These are phyloP conservation scores for Saccharum spontaneum DNA, from an alignment of 176 grass and related monocot species.

Conservation along the genomic window DNA sequence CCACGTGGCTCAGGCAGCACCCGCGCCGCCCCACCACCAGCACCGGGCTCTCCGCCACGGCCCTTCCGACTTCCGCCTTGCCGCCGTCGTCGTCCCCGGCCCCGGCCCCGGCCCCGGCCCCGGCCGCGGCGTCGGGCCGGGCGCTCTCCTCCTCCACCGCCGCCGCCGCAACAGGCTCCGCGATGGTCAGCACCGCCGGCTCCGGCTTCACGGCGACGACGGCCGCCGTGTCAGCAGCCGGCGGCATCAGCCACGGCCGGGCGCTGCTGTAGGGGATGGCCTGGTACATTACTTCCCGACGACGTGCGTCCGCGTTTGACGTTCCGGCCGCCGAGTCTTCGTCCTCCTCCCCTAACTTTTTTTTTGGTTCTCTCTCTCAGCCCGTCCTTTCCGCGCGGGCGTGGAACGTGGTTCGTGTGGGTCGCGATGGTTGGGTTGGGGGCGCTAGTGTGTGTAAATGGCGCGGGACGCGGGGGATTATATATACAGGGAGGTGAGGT, in stretches of 20 bases:
- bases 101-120: not conserved
- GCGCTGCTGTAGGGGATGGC: slow-evolving; percentile 74
- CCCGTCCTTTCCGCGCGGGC: not conserved
- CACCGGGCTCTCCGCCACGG: slow-evolving; percentile 78
- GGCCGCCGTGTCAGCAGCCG: not conserved
- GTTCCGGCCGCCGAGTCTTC: not conserved
- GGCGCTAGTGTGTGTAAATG: not conserved
- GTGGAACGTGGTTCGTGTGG: slow-evolving; percentile 27
- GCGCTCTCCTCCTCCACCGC: not conserved
- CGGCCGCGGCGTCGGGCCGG: not conserved
- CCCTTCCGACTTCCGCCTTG: slow-evolving; percentile 24
- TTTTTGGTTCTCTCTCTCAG: not conserved
- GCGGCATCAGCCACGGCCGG: slow-evolving; percentile 42
- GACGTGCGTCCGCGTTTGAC: not conserved
- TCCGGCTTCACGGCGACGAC: slow-evolving; percentile 34
- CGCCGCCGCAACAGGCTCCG: not conserved
- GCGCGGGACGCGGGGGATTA: slow-evolving; percentile 18
- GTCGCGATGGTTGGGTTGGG: not conserved
- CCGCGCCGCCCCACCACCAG: slow-evolving; percentile 72
- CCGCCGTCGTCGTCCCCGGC: not conserved
- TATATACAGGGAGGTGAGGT: slow-evolving; percentile 45
- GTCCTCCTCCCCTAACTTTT: not conserved
- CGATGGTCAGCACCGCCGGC: not conserved
- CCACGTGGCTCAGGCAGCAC: slow-evolving; percentile 91
- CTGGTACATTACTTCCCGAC: slow-evolving; percentile 52